Evolutionary conservation across 495 filamentous ascomycete species (phyloP).

Genomic region (Saxispiralis lemnorum): DNA sequence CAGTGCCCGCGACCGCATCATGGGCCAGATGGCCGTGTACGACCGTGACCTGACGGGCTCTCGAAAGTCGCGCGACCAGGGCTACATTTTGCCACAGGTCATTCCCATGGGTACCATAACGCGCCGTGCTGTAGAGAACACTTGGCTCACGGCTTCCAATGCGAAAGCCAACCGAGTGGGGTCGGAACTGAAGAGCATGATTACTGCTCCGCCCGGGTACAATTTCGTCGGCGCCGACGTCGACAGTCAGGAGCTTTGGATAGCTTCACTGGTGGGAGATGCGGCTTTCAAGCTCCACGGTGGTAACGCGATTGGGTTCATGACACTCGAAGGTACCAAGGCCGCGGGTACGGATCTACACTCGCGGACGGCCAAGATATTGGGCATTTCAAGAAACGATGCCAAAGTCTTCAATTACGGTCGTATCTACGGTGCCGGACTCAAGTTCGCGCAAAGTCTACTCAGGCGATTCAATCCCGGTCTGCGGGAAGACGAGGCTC

Average conservation of each 20-base stretch:
- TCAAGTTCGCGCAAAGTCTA: slow-evolving; percentile 80
- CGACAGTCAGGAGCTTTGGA: slow-evolving; percentile 98
- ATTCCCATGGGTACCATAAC: slow-evolving; percentile 99
- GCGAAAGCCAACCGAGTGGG: slow-evolving; percentile 89
- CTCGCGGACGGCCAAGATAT: slow-evolving; percentile 75
- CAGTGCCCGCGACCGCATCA: slow-evolving; percentile 78
- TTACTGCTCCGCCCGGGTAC: slow-evolving; percentile 78
- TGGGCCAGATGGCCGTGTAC: slow-evolving; percentile 84
- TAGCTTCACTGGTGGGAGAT: slow-evolving; percentile 87
- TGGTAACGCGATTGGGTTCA: slow-evolving; percentile 93
- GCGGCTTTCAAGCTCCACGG: slow-evolving; percentile 85
- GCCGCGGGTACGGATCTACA: slow-evolving; percentile 86
- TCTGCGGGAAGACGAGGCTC: slow-evolving; percentile 58
- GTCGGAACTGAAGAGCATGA: slow-evolving; percentile 93
- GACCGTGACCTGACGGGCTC: slow-evolving; percentile 33
- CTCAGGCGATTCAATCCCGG: slow-evolving; percentile 82
- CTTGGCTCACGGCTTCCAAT: slow-evolving; percentile 95
- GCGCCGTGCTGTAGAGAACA: slow-evolving; percentile 89
- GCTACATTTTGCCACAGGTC: slow-evolving; percentile 92
- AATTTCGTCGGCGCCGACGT: slow-evolving; percentile 94
- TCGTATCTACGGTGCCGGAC: slow-evolving; percentile 87
- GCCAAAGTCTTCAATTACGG: slow-evolving; percentile 99
- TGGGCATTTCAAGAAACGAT: slow-evolving; percentile 84
- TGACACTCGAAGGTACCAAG: slow-evolving; percentile 95
- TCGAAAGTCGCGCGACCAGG: slow-evolving; percentile 29